Base-by-base conservation (phyloP, 495 filamentous ascomycete species). In the Tuber microsphaerosporum region DNA sequence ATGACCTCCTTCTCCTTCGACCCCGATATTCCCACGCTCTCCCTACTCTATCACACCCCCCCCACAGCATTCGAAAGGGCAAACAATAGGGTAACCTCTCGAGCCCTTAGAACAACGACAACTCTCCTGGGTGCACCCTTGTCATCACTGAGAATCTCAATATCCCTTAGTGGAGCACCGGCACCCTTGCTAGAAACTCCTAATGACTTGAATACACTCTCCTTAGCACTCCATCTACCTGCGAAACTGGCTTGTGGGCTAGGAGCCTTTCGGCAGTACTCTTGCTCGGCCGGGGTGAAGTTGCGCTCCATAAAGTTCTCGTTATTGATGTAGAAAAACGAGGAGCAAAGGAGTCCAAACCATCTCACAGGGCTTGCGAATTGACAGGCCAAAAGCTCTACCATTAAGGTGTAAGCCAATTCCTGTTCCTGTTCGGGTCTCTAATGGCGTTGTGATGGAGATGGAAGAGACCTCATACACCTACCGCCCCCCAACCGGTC, bases 371-470 rank as follows among this genome's bases (percentile, higher is more conserved):
- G 95, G 37, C 94, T 97, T 80, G 95, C 95, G 85, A 99, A 99
- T 84, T 99, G 95, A 85, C 97, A 98, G 84, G 96, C 96, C 75
- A 99, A 90, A 71, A 99, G 91, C 89, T 99, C 95, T 74, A 99
- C 92, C 81, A 99, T 90, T 85, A 99, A 89, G 79, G 94, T 99
- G 85, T 99, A 94, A 83, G 94, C 90, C 83, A 98, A 91, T 86
- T 99, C 95, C 84, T 99, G 95, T 89, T 99, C 94, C 85, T 97
- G 88, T 89, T 99, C 96, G 81, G 96, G 95, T 85, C 92, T 92
- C 95, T 99, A 69, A 82, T 92, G 87, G 78, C 75, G 83, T 83
- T 69, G 71, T 79, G 81, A 83, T 79, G 78, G 77, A 81, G 69
- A 51, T 41, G 19, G 41, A n/a, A n/a, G n/a, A n/a, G n/a, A n/a